These are phyloP conservation scores for Jamesozyma piceae DNA, from an alignment of 805 yeast species.

Conservation along the genomic window DNA sequence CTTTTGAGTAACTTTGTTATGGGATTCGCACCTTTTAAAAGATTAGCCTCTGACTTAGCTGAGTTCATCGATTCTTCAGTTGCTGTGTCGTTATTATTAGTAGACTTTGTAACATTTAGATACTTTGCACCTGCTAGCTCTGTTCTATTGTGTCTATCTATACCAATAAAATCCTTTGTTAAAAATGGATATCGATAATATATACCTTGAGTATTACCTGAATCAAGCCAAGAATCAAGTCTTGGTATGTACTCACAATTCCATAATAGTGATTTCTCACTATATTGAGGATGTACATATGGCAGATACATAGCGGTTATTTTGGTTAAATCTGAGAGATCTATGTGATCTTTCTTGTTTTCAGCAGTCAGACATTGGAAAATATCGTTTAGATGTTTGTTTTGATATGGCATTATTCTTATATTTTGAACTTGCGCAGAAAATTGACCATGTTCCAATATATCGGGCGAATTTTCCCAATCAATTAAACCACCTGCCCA, in stretches of 20 bases:
- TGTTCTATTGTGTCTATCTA: not conserved
- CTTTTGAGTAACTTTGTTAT: not conserved
- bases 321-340: slow-evolving; percentile 3
- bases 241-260: slow-evolving; percentile 15
- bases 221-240: not conserved
- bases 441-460: slow-evolving; percentile 64
- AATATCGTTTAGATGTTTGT: slow-evolving; percentile 11
- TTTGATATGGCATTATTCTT: slow-evolving; percentile 52
- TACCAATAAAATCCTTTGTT: not conserved
- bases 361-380: slow-evolving; percentile 7
- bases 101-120: not conserved
- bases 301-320: slow-evolving; percentile 7
- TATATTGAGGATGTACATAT: not conserved
- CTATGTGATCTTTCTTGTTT: not conserved
- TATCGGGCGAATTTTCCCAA: slow-evolving; percentile 68
- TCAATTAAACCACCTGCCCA: slow-evolving; percentile 88
- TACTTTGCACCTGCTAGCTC: not conserved
- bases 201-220: not conserved
- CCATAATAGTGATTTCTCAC: slow-evolving; percentile 12
- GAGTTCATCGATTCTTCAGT: not conserved
- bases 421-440: slow-evolving; percentile 52
- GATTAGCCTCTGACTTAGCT: not conserved
- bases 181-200: not conserved
- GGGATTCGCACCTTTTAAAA: not conserved
- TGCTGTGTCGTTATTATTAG: too few species aligned